Base-by-base conservation (phyloP, 208 protist species). In the Trypanosoma cruzi region DNA sequence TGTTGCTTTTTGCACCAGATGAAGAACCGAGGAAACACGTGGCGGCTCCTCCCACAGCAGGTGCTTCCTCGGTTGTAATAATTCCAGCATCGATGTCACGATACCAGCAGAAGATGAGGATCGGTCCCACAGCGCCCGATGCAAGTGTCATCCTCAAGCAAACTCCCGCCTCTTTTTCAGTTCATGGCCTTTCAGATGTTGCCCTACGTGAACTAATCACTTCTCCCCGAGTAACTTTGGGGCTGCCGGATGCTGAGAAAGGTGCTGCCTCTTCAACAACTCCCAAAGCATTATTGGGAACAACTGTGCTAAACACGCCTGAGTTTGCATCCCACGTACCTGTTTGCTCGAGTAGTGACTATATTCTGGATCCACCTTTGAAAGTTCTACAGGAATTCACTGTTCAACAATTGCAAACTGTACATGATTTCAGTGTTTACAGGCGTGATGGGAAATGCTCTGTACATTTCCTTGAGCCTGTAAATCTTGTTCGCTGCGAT, bases 401-500 rank as follows among this genome's bases (percentile, higher is more conserved):
- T 42, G 59, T 81, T 6, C 76, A 87, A n/a, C 58, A 85, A 49
- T 80, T 96, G 18, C 80, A 81, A 24, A 56, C 50, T 50, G 79
- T 96, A 14, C 40, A 64, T 13, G 57, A 79, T 61, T 93, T 96
- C 59, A 67, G 62, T 18, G 68, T 93, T 24, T 70, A 77, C 42
- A 81, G 84, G 8, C 74, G 79, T 36, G 89, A 95, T 72, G 87
- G 81, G 34, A 80, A 84, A 50, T 86, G 73, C 49, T 79, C 77
- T 24, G 64, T 96, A 4, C 62, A 65, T 26, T 96, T 96, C 70
- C 69, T 90, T 36, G 84, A 87, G 20, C 87, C 89, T 26, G 92
- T 96, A n/a, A 93, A 93, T 59, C 64, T 96, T 32, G 78, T 93
- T 57, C 73, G 84, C 28, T 77, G 81, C 20, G 86, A 95, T 29